These are phyloP conservation scores for Barnettozyma pratensis DNA, from an alignment of 805 yeast genomes.

Conservation along the genomic window DNA sequence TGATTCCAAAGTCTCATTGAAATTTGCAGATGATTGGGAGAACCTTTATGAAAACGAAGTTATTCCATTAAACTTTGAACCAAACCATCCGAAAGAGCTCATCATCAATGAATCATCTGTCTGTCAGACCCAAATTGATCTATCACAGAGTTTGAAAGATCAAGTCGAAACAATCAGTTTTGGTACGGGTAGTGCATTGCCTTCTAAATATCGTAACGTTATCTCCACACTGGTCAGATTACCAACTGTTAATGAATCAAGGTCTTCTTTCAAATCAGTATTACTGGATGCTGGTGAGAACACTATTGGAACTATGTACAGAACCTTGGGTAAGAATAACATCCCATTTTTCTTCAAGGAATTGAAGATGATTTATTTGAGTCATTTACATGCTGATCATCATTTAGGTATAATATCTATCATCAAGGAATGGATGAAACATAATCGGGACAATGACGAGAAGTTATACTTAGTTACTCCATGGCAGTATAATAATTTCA, in stretches of 20 bases:
- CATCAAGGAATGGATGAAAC: conserved; percentile 58
- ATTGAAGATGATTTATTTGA: conserved; percentile 59
- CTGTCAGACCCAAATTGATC: conserved; percentile 15
- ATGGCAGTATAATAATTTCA: conserved; percentile 62
- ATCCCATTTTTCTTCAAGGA: conserved; percentile 47
- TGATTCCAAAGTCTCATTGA: conserved; percentile 5
- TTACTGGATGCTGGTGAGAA: conserved; percentile 95
- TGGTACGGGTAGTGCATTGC: conserved; percentile 93
- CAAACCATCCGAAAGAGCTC: conserved; percentile 6
- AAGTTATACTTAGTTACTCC: conserved; percentile 65
- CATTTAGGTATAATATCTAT: conserved; percentile 79
- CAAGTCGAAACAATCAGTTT: conserved; percentile 67
- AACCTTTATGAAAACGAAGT: conserved; percentile 23
- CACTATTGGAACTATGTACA: conserved; percentile 64
- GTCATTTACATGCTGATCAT: conserved; percentile 97
- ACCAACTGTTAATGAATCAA: conserved; percentile 35
- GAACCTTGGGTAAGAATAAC: conserved; percentile 52
- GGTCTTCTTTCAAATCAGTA: conserved; percentile 36
- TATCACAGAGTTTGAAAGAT: conserved; percentile 30
- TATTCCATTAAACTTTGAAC: conserved; percentile 18
- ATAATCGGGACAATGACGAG: conserved; percentile 33
- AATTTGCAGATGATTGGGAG: conserved; percentile 23
- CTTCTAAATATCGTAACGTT: conserved; percentile 81
- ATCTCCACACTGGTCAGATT: conserved; percentile 71
- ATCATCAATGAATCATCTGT: conserved; percentile 12